phyloP scores from a whole-genome alignment of 2,329 filamentous ascomycete genomes.

The Ophiostoma sp. region DNA sequence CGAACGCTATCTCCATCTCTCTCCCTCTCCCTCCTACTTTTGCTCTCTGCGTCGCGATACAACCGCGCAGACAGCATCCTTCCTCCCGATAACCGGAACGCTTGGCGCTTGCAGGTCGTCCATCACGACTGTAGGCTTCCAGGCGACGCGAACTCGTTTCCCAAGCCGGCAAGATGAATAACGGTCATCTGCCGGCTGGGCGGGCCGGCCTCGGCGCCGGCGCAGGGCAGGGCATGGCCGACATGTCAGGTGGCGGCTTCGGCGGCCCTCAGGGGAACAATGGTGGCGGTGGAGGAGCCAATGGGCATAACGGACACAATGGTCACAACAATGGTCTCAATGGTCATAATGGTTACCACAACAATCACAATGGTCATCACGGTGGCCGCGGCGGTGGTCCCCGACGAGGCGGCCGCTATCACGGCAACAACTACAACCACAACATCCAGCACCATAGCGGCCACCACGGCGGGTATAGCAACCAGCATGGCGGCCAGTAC shows the following conservation, averaged over 20 bases:
- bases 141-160: conserved; percentile 38
- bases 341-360: conserved; percentile 36
- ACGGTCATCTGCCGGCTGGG: conserved; percentile 75
- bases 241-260: conserved; percentile 19
- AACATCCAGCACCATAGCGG: conserved; percentile 36
- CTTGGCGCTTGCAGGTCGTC: conserved; percentile 12
- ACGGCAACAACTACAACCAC: conserved; percentile 35
- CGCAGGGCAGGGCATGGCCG: conserved; percentile 33
- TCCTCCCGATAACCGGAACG: conserved; percentile 15
- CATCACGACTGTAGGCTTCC: conserved; percentile 37
- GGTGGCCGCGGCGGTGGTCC: conserved; percentile 33
- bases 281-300: conserved; percentile 35
- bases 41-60: background rate
- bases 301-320: conserved; percentile 38
- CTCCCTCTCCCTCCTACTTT: background rate
- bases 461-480: conserved; percentile 37
- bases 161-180: conserved; percentile 76
- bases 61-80: background rate
- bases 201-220: conserved; percentile 54
- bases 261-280: conserved; percentile 35
- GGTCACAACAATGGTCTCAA: conserved; percentile 31
- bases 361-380: conserved; percentile 34
- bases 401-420: conserved; percentile 41
- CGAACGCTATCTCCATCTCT: background rate
- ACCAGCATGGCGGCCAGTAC: conserved; percentile 37